Percentiles rank a stretch among this genome's conserved stretches.
Evolutionary conservation across 1,139 yeast species (phyloP).

Genomic region (Yueomyces sp.): DNA sequence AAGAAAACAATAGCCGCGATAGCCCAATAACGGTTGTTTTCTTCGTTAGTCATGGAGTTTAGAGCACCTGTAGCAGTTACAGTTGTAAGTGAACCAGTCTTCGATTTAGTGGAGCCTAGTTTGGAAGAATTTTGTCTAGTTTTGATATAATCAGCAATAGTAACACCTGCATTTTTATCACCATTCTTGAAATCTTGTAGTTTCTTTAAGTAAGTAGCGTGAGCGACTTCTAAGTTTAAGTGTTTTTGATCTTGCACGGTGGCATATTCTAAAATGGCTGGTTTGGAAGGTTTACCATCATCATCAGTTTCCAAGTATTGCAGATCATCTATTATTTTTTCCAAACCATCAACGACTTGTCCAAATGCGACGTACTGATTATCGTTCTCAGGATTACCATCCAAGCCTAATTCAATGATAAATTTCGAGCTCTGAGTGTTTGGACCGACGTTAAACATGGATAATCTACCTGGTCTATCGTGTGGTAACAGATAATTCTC

Average conservation of each 20-base stretch:
- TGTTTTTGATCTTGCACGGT: slow-evolving; percentile 13
- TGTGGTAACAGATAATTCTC: slow-evolving; percentile 56
- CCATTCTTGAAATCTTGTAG: slow-evolving; percentile 14
- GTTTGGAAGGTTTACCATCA: slow-evolving; percentile 29
- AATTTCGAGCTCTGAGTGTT: slow-evolving; percentile 70
- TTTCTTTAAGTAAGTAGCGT: slow-evolving; percentile 10
- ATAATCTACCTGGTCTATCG: slow-evolving; percentile 55
- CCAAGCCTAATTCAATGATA: slow-evolving; percentile 47
- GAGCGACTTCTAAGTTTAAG: slow-evolving; percentile 9
- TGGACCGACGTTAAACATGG: slow-evolving; percentile 59
- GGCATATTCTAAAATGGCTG: slow-evolving; percentile 29
- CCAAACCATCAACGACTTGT: slow-evolving; percentile 56
- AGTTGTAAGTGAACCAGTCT: slow-evolving; percentile 1
- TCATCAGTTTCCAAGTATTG: slow-evolving; percentile 36
- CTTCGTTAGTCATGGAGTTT: not conserved
- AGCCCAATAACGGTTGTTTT: slow-evolving; percentile 1
- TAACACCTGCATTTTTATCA: slow-evolving; percentile 14
- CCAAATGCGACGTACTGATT: slow-evolving; percentile 66
- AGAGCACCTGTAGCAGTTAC: not conserved
- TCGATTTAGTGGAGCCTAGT: slow-evolving; percentile 1
- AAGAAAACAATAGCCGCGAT: slow-evolving; percentile 1
- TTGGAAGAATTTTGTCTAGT: slow-evolving; percentile 1
- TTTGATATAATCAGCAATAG: slow-evolving; percentile 6
- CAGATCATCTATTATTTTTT: slow-evolving; percentile 36
- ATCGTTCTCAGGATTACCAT: slow-evolving; percentile 58